Evolutionary conservation across 257 asterid genomes (phyloP).

Genomic region (Nicotiana tomentosiformis): DNA sequence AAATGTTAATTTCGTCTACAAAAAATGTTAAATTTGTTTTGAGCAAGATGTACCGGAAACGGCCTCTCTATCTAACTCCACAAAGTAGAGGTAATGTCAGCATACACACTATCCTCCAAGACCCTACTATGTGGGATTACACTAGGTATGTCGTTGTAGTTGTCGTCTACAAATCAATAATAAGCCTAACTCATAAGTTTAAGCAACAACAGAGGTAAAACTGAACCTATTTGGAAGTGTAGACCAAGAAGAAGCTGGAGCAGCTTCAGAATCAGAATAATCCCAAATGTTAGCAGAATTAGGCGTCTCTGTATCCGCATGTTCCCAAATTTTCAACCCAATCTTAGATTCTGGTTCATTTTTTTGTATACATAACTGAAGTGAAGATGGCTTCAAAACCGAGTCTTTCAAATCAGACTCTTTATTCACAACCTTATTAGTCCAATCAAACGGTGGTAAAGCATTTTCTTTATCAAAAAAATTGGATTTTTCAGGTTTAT

Average conservation of each 20-base stretch:
- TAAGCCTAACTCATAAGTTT: too few relatives aligned
- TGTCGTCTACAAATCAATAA: too few relatives aligned
- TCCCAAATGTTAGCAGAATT: constrained; percentile 68
- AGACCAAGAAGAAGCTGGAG: constrained; percentile 96
- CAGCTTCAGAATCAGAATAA: constrained; percentile 81
- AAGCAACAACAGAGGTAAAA: neutral
- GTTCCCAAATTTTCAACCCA: constrained; percentile 39
- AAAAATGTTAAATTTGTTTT: too few relatives aligned
- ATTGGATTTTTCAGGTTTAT: constrained; percentile 12
- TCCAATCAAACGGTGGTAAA: constrained; percentile 6
- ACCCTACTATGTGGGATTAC: too few relatives aligned
- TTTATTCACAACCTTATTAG: constrained; percentile 8
- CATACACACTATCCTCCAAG: too few relatives aligned
- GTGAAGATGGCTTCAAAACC: constrained; percentile 57
- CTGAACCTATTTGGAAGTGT: constrained; percentile 68
- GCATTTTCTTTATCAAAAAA: constrained; percentile 28
- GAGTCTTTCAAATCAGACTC: constrained; percentile 24
- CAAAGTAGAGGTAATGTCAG: too few relatives aligned
- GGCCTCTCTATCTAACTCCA: too few relatives aligned
- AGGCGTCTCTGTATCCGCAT: constrained; percentile 34
- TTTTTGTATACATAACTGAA: constrained; percentile 55
- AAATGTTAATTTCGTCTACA: too few relatives aligned
- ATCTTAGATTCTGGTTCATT: constrained; percentile 53
- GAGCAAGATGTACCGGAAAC: too few relatives aligned
- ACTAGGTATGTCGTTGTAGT: too few relatives aligned